phyloP scores from a whole-genome alignment of 257 asterid species.

The Ilex asprella region DNA sequence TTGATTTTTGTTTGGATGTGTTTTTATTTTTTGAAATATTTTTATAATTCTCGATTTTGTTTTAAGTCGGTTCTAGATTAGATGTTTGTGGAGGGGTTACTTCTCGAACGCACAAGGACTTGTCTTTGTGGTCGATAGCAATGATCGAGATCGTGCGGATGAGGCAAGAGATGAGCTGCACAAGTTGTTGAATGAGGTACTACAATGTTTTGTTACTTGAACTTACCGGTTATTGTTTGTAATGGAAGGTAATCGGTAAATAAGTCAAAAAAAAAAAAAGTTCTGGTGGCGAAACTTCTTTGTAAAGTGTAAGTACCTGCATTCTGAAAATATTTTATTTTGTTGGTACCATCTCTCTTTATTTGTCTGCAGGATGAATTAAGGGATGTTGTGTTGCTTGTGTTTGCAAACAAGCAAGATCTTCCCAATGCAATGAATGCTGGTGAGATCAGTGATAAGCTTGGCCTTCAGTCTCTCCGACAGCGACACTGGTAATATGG shows the following conservation, averaged over 20 bases:
- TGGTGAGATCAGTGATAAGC: slow-evolving; percentile 59
- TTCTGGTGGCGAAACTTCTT: too few species aligned
- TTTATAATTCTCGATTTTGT: too few species aligned
- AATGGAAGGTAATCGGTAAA: too few species aligned
- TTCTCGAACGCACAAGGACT: neutral
- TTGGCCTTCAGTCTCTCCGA: slow-evolving; percentile 63
- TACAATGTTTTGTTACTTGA: too few species aligned
- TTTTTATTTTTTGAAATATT: too few species aligned
- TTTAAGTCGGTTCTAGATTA: neutral
- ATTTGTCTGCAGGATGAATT: slow-evolving; percentile 37
- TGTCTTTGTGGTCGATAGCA: neutral
- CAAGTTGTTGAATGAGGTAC: neutral
- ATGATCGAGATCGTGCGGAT: neutral
- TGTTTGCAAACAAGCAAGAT: slow-evolving; percentile 64
- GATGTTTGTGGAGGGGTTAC: neutral
- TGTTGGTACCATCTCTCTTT: neutral
- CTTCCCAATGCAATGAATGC: slow-evolving; percentile 69
- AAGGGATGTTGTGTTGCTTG: slow-evolving; percentile 55
- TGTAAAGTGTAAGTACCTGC: too few species aligned
- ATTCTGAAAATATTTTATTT: neutral
- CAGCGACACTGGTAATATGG: slow-evolving; percentile 30
- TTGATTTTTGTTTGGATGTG: too few species aligned
- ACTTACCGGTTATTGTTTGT: too few species aligned
- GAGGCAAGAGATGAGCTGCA: slow-evolving; percentile 1
- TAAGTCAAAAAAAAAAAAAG: too few species aligned